Evolutionary conservation across 192 early-diverging fungal genomes (phyloP).

Genomic region (Rhizoclosmatium globosum): DNA sequence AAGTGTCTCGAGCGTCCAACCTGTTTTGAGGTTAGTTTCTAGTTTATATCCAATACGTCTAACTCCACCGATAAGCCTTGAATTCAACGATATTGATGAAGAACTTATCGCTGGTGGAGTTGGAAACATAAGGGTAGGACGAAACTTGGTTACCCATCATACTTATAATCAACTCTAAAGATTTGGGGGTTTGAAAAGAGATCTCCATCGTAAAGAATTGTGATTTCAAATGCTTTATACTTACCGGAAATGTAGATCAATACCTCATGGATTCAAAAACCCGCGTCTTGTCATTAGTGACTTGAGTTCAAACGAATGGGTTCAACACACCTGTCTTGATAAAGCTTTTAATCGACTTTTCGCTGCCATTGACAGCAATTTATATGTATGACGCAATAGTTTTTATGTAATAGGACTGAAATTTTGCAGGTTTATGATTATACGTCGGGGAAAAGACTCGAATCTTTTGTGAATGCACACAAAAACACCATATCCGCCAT

Average conservation of each 20-base stretch:
- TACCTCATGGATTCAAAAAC: conserved; percentile 40
- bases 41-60: background rate
- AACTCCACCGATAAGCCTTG: conserved; percentile 43
- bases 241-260: background rate
- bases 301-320: conserved; percentile 55
- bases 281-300: conserved; percentile 52
- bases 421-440: conserved; percentile 59
- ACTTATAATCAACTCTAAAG: conserved; percentile 26
- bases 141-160: conserved; percentile 41
- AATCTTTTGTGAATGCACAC: conserved; percentile 50
- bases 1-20: conserved; percentile 50
- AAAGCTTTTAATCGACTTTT: conserved; percentile 40
- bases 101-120: conserved; percentile 57
- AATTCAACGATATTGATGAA: conserved; percentile 48
- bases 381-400: conserved; percentile 44
- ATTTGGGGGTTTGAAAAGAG: conserved; percentile 51
- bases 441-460: conserved; percentile 45
- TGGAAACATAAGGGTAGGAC: conserved; percentile 51
- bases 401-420: background rate
- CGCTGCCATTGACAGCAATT: conserved; percentile 51
- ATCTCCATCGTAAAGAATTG: background rate
- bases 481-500: conserved; percentile 54
- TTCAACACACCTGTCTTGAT: conserved; percentile 42
- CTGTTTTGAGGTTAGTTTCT: conserved; percentile 51
- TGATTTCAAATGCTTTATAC: background rate